Base-by-base conservation (phyloP, 345 rosid genomes). In the Aurinia saxatilis region DNA sequence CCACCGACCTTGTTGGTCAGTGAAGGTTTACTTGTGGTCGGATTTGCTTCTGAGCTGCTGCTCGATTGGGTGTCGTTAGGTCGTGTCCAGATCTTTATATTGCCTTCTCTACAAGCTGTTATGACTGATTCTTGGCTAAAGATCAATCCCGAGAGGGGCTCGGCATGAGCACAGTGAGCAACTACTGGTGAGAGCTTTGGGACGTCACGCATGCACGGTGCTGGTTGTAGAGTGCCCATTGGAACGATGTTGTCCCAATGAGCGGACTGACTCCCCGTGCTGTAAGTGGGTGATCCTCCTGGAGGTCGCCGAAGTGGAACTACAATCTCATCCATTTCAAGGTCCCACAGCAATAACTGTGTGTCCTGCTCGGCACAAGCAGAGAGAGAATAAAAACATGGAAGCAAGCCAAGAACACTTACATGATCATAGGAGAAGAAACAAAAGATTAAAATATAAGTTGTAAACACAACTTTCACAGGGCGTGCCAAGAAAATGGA, bases 211-310 rank as follows among this genome's bases (percentile, higher is more conserved):
- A 79, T 83, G 78, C 90, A 88, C 49, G 98, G 98, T 39, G 99
- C 98, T 16, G 96, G 84, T 73, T 90, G 99, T 60, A 95, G 79
- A 48, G 88, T 83, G 33, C 98, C 95, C 58, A 84, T 48, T 4
- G 96, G 95, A 63, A 63, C 54, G 30, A 61, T 68, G 54, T 74
- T 95, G 84, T 95, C 99, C 99, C 99, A 95, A 58, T 95, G 99
- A 15, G 98, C 75, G 35, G 99, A 90, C 65, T 90, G 99, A 81
- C 98, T 95, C 72, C 99, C 99, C 1, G 96, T 68, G 57, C 95
- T 88, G 79, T 79, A 88, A 50, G 98, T 88, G 6, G 98, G 99
- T n/a, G 99, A 95, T 37, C 98, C 99, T 66, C 96, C 99, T 52
- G 95, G 86, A 30, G 83, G 66, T 67, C 97, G 79, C 19, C 98